These are phyloP conservation scores for Sungouiella thailandica DNA, from an alignment of 805 yeast species.

Conservation along the genomic window DNA sequence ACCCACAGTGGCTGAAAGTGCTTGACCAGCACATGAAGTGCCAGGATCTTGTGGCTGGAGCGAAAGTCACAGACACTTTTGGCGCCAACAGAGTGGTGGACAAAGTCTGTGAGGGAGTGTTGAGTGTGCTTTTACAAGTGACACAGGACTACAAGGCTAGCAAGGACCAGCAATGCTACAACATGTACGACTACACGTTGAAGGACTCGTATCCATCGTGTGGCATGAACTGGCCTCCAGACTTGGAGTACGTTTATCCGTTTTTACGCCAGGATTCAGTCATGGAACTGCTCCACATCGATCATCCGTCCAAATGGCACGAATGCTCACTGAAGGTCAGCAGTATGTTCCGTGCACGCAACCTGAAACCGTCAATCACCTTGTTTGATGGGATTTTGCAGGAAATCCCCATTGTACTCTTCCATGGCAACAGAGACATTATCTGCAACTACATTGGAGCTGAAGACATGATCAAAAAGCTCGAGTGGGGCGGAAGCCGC, in stretches of 20 bases:
- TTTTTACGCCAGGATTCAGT: slow-evolving; percentile 48
- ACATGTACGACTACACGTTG: slow-evolving; percentile 76
- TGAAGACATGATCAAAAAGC: slow-evolving; percentile 53
- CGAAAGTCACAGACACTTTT: slow-evolving; percentile 6
- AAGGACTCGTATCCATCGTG: slow-evolving; percentile 77
- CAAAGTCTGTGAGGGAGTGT: slow-evolving; percentile 43
- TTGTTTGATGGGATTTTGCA: slow-evolving; percentile 63
- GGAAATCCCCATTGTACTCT: slow-evolving; percentile 59
- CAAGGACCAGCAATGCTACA: slow-evolving; percentile 54
- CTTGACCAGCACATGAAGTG: slow-evolving; percentile 53
- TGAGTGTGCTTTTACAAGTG: slow-evolving; percentile 31
- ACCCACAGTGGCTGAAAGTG: slow-evolving; percentile 37
- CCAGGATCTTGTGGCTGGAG: slow-evolving; percentile 42
- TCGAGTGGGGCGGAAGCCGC: slow-evolving; percentile 52
- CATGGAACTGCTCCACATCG: slow-evolving; percentile 46
- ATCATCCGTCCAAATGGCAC: slow-evolving; percentile 50
- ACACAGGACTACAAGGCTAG: slow-evolving; percentile 26
- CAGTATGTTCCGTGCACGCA: slow-evolving; percentile 42
- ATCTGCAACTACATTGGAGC: slow-evolving; percentile 84
- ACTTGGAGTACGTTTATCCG: slow-evolving; percentile 42
- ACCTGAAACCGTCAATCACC: slow-evolving; percentile 56
- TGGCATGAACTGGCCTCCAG: slow-evolving; percentile 90
- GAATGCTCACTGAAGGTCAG: slow-evolving; percentile 74
- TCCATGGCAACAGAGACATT: slow-evolving; percentile 84
- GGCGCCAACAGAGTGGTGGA: slow-evolving; percentile 2